phyloP scores from a whole-genome alignment of 176 grass and related monocot species.

The Bolboschoenus planiculmis region DNA sequence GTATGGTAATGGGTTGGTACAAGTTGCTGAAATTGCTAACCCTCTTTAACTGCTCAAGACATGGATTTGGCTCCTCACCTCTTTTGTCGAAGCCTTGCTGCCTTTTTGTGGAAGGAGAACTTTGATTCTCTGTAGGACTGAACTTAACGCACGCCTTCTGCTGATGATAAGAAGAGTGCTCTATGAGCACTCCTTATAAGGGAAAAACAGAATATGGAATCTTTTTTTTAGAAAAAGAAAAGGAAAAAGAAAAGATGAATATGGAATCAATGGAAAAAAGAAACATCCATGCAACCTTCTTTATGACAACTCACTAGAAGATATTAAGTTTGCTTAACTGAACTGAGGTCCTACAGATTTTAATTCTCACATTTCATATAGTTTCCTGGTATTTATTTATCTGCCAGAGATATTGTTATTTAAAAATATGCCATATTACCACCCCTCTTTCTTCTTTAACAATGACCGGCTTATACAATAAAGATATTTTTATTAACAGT shows the following conservation, averaged over 20 bases:
- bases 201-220: slow-evolving; percentile 68
- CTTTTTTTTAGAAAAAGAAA: slow-evolving; percentile 6
- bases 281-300: slow-evolving; percentile 40
- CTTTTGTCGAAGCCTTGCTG: not conserved
- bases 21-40: not conserved
- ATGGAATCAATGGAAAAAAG: slow-evolving; percentile 46
- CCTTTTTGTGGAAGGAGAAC: slow-evolving; percentile 5
- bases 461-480: not conserved
- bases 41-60: not conserved
- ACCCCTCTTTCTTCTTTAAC: not conserved
- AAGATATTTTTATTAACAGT: not conserved
- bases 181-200: slow-evolving; percentile 65
- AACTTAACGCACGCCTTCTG: slow-evolving; percentile 36
- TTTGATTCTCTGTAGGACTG: not conserved
- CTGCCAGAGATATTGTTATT: not conserved
- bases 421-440: too few species aligned
- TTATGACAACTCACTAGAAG: slow-evolving; percentile 47
- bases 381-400: not conserved
- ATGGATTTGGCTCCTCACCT: slow-evolving; percentile 4
- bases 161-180: slow-evolving; percentile 54
- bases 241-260: slow-evolving; percentile 13
- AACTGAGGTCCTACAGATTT: slow-evolving; percentile 19
- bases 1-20: not conserved
- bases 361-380: slow-evolving; percentile 22
- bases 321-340: slow-evolving; percentile 28